These are phyloP conservation scores for Fusarium paranaense DNA, from an alignment of 2,329 filamentous ascomycete species.

Conservation along the genomic window DNA sequence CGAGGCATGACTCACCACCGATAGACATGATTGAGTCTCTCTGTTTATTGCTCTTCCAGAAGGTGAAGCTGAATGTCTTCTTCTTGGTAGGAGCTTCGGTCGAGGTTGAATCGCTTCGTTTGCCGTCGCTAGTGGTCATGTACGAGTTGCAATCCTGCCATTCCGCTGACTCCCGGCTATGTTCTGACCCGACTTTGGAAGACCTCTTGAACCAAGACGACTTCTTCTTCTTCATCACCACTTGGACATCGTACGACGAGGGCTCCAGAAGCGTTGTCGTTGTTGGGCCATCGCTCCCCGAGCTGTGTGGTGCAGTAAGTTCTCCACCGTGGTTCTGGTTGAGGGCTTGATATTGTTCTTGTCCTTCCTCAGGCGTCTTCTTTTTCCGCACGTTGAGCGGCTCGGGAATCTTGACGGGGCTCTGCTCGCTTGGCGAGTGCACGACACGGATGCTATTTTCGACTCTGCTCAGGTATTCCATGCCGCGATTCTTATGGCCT, in stretches of 20 bases:
- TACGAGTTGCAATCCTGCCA: constrained; percentile 45
- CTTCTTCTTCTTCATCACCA: constrained; percentile 56
- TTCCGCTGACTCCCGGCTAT: constrained; percentile 38
- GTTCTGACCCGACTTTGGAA: constrained; percentile 52
- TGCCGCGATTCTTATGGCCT: constrained; percentile 49
- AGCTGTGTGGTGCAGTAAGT: constrained; percentile 13
- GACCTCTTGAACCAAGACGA: constrained; percentile 64
- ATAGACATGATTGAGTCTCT: constrained; percentile 59
- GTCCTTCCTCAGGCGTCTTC: constrained; percentile 44
- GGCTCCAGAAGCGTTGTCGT: constrained; percentile 31
- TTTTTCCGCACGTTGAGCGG: constrained; percentile 60
- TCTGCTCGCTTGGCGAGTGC: constrained; percentile 58
- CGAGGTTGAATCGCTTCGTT: constrained; percentile 41
- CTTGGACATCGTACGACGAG: constrained; percentile 28
- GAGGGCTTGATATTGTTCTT: constrained; percentile 30
- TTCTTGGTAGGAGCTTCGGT: constrained; percentile 55
- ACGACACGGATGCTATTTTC: constrained; percentile 68
- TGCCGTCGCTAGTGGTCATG: constrained; percentile 38
- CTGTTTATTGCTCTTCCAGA: constrained; percentile 64
- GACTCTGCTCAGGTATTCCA: constrained; percentile 59
- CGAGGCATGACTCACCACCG: constrained; percentile 51
- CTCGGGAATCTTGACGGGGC: constrained; percentile 50
- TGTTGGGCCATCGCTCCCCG: neutral
- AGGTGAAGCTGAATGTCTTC: constrained; percentile 65
- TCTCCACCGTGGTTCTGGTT: constrained; percentile 28